A percentile compares a stretch with the other conserved stretches of the same genome.
phyloP scores from a whole-genome alignment of 495 filamentous ascomycete species.

The Aspergillus sclerotioniger region DNA sequence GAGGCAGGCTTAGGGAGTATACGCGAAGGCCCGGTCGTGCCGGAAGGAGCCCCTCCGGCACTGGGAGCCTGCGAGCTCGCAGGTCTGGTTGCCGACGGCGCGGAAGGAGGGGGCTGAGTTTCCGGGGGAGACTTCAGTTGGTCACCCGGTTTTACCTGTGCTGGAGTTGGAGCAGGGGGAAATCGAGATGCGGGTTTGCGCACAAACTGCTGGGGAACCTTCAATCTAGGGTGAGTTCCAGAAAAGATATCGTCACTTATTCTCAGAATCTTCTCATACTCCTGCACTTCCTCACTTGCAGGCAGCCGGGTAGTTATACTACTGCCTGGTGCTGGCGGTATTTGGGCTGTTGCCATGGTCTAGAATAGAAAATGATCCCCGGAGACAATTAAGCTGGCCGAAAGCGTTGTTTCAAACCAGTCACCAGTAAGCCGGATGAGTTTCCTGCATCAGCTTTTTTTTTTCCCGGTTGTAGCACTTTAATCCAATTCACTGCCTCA shows the following conservation, averaged over 20 bases:
- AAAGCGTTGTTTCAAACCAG: neutral
- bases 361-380: slow-evolving; percentile 9
- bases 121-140: slow-evolving; percentile 25
- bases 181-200: slow-evolving; percentile 45
- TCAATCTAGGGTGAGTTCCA: slow-evolving; percentile 72
- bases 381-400: neutral
- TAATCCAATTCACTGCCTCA: slow-evolving; percentile 2
- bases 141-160: slow-evolving; percentile 25
- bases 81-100: slow-evolving; percentile 25
- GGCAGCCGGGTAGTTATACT: slow-evolving; percentile 31
- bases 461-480: neutral
- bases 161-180: slow-evolving; percentile 23
- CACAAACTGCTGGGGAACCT: slow-evolving; percentile 58
- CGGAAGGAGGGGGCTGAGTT: slow-evolving; percentile 30
- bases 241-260: slow-evolving; percentile 75
- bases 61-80: slow-evolving; percentile 31
- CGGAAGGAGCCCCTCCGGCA: slow-evolving; percentile 26
- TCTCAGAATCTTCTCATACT: slow-evolving; percentile 71
- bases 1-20: slow-evolving; percentile 40
- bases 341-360: slow-evolving; percentile 42
- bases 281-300: slow-evolving; percentile 36
- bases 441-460: neutral
- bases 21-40: slow-evolving; percentile 29
- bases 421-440: neutral
- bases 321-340: slow-evolving; percentile 27